These are phyloP conservation scores for Rhodosporidiobolus odoratus DNA, from an alignment of 768 basidiomycete species.

Conservation along the genomic window DNA sequence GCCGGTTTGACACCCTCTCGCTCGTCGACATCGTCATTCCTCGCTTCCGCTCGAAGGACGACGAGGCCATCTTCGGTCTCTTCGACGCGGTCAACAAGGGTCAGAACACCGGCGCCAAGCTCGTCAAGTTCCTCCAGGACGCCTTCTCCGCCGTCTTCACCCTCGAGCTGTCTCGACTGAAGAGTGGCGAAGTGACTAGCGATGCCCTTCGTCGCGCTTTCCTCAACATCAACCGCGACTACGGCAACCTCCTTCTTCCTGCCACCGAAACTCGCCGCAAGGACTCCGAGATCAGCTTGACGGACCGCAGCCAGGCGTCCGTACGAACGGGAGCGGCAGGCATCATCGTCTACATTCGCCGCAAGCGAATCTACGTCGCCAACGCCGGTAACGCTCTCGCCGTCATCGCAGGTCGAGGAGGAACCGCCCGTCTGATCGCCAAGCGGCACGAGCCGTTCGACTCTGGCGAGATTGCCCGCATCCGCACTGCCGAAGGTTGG, in stretches of 20 bases:
- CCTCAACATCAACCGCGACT: constrained; percentile 72
- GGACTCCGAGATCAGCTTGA: constrained; percentile 33
- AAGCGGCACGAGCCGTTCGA: constrained; percentile 85
- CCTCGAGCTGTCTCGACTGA: constrained; percentile 56
- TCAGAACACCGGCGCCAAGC: constrained; percentile 46
- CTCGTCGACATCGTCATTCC: constrained; percentile 91
- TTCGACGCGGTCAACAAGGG: constrained; percentile 65
- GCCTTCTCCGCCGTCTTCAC: constrained; percentile 64
- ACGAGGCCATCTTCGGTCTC: constrained; percentile 91
- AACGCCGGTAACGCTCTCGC: constrained; percentile 85
- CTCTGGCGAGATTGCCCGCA: constrained; percentile 72
- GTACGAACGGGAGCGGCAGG: constrained; percentile 72
- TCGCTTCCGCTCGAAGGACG: constrained; percentile 67
- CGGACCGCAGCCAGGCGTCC: constrained; percentile 40
- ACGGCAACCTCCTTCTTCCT: constrained; percentile 60
- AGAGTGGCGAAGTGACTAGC: constrained; percentile 55
- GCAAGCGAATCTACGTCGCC: constrained; percentile 75
- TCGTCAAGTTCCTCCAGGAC: constrained; percentile 80
- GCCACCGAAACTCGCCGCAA: constrained; percentile 34
- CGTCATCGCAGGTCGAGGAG: constrained; percentile 56
- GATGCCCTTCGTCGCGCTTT: constrained; percentile 85
- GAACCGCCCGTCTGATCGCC: constrained; percentile 67
- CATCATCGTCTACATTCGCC: constrained; percentile 75
- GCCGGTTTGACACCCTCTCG: constrained; percentile 63
- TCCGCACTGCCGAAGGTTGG: constrained; percentile 87